Evolutionary conservation across 2,329 filamentous ascomycete genomes (phyloP).

Genomic region (Parastagonospora avenae): DNA sequence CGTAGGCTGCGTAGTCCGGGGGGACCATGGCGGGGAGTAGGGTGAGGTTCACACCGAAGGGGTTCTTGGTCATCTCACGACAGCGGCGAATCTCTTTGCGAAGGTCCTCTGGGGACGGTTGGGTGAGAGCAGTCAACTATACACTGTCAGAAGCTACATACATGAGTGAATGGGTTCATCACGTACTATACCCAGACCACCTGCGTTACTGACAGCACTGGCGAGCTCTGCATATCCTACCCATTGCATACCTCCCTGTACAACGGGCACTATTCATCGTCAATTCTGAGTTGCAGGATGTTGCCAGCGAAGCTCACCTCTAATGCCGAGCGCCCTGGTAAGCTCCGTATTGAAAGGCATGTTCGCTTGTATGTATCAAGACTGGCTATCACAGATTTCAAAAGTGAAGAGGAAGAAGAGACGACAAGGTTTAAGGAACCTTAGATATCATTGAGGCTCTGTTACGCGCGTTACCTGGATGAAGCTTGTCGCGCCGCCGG

Average conservation of each 20-base stretch:
- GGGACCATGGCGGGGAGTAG: slow-evolving; percentile 87
- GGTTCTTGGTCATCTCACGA: slow-evolving; percentile 75
- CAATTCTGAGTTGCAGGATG: slow-evolving; percentile 41
- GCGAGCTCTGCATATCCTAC: slow-evolving; percentile 81
- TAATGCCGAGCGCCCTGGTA: slow-evolving; percentile 65
- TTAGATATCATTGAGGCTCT: slow-evolving; percentile 8
- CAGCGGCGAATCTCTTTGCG: slow-evolving; percentile 91
- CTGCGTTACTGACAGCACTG: slow-evolving; percentile 69
- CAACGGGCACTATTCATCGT: slow-evolving; percentile 70
- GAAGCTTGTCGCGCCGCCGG: slow-evolving; percentile 10
- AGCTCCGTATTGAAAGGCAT: slow-evolving; percentile 71
- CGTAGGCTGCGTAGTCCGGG: slow-evolving; percentile 90
- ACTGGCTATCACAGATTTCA: neutral
- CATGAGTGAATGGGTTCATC: neutral
- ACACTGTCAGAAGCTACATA: slow-evolving; percentile 14
- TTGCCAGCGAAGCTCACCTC: slow-evolving; percentile 34
- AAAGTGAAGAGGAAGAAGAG: slow-evolving; percentile 1
- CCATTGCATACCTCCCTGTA: slow-evolving; percentile 89
- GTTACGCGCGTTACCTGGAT: slow-evolving; percentile 9
- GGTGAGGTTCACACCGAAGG: slow-evolving; percentile 94
- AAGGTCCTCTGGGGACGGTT: slow-evolving; percentile 88
- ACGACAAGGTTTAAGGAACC: neutral
- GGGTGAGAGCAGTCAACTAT: slow-evolving; percentile 81
- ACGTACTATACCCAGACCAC: slow-evolving; percentile 72
- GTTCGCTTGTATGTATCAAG: slow-evolving; percentile 3